These are phyloP conservation scores for Immersiporthe knoxdaviesiana DNA, from an alignment of 2,329 filamentous ascomycete species.

Conservation along the genomic window DNA sequence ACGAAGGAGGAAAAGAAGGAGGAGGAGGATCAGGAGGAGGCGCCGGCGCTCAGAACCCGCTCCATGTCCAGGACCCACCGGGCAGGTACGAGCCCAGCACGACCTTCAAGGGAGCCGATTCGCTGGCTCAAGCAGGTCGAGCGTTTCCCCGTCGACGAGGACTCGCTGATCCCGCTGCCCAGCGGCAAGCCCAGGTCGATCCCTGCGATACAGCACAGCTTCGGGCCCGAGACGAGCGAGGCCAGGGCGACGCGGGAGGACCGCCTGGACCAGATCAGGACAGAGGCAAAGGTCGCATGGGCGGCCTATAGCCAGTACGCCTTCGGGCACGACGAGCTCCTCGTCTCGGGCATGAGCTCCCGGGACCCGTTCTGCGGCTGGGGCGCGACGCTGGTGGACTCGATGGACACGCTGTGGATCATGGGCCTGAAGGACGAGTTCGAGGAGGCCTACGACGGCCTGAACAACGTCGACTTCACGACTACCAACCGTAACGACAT, in stretches of 20 bases:
- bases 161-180: constrained; percentile 76
- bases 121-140: constrained; percentile 79
- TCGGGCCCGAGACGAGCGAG: constrained; percentile 65
- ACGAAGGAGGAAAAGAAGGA: constrained; percentile 15
- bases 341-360: constrained; percentile 63
- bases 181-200: constrained; percentile 70
- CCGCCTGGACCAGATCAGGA: constrained; percentile 69
- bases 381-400: constrained; percentile 85
- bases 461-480: constrained; percentile 81
- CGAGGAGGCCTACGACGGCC: constrained; percentile 71
- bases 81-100: constrained; percentile 34
- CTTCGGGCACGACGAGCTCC: constrained; percentile 85
- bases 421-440: constrained; percentile 81
- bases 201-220: constrained; percentile 75
- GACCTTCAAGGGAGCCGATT: constrained; percentile 40
- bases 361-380: constrained; percentile 89
- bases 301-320: constrained; percentile 77
- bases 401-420: constrained; percentile 84
- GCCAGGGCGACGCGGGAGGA: constrained; percentile 65
- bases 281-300: constrained; percentile 80
- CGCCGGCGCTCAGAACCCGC: constrained; percentile 27
- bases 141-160: constrained; percentile 73
- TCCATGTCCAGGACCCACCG: constrained; percentile 33
- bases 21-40: background rate
- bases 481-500: constrained; percentile 66